Base-by-base conservation (phyloP, 2,329 filamentous ascomycete species). In the Ophiostoma sp. region DNA sequence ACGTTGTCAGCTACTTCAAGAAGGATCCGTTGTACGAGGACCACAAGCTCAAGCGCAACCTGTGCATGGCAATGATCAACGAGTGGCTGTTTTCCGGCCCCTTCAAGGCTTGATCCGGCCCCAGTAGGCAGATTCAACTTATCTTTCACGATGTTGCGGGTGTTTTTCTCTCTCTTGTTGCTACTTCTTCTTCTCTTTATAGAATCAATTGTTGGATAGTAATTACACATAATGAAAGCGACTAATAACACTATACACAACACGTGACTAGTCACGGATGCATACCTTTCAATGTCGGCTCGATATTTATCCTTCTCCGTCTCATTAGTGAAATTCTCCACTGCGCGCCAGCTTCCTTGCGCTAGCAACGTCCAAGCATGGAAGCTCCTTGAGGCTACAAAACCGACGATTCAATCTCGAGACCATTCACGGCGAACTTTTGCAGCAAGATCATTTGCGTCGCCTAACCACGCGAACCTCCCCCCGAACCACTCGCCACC, bases 1-100 rank as follows among this genome's bases (percentile, higher is more conserved):
- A 74, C n/a, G 17, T 77, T 5, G 73, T 77, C 7, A 69, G 72
- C 11, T 60, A 68, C 1, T 70, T 60, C 23, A 70, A 75, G 60
- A 73, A 77, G 27, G 76, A 75, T 0, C 74, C 76, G 15, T 73
- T 76, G 6, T 67, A 76, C 3, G 76, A 75, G 70, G 78, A 80
- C 64, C 67, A 72, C 20, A 74, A 73, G 71, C 70, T 73, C 69
- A 77, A 77, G 69, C 74, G 76, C 33, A 71, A 71, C 68, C 70
- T 67, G 70, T 72, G 74, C 67, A 73, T 73, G 72, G 69, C 66
- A 8, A 72, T 74, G 71, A 68, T 77, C 39, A 74, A 71, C 31
- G 69, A 72, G 33, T 77, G 76, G 76, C 71, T 77, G 72, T 73
- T 71, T 27, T 44, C 69, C 0, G 73, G 71, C 1, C 70, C 73